Evolutionary conservation across 768 basidiomycete species (phyloP).

Genomic region (Lentinus tigrinus): DNA sequence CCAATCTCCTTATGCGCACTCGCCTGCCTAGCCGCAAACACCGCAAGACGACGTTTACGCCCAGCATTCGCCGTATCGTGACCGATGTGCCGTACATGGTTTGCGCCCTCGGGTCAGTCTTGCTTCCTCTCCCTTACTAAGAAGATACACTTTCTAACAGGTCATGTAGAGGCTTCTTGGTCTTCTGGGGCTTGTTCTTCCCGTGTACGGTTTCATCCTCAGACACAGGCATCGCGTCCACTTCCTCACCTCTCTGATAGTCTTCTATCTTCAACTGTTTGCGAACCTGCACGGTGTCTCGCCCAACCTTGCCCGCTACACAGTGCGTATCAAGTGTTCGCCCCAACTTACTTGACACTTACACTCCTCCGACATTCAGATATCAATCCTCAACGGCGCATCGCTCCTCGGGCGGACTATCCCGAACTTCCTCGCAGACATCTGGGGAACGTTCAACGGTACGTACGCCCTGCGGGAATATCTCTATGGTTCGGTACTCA

Average conservation of each 20-base stretch:
- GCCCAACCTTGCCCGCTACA: neutral
- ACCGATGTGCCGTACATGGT: conserved; percentile 17
- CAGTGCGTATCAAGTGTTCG: neutral
- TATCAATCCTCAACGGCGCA: conserved; percentile 51
- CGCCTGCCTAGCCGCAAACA: neutral
- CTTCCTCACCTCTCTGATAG: neutral
- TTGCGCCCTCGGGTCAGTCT: conserved; percentile 11
- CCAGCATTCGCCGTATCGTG: conserved; percentile 7
- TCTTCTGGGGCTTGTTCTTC: conserved; percentile 17
- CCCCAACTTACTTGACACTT: neutral
- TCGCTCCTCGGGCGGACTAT: conserved; percentile 54
- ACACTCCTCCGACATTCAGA: conserved; percentile 26
- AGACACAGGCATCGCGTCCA: neutral
- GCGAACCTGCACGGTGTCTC: neutral
- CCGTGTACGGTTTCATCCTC: conserved; percentile 12
- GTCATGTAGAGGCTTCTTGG: neutral
- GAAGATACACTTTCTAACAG: neutral
- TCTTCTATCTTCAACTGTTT: conserved; percentile 13
- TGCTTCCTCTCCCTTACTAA: too few relatives aligned
- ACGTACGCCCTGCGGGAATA: too few relatives aligned
- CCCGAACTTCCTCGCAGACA: conserved; percentile 54
- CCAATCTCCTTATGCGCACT: conserved; percentile 15
- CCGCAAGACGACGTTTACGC: neutral
- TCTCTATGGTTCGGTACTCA: too few relatives aligned
- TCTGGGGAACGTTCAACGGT: conserved; percentile 45